Conservation (phyloP, 1,139 yeast species). For the Blastobotrys serpentis region DNA sequence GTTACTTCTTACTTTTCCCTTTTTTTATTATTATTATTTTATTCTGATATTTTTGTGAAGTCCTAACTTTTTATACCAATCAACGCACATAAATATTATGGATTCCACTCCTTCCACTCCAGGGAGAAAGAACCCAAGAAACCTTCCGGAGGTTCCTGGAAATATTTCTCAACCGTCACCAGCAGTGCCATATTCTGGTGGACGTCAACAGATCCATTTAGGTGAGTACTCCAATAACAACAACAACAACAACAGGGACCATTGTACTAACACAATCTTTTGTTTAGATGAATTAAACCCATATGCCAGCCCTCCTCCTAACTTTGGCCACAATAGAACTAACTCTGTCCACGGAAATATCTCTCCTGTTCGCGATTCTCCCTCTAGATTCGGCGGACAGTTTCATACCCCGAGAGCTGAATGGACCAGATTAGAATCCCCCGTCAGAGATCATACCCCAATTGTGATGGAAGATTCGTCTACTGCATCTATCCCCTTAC, state of each 20-base stretch:
- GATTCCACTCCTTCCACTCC: slow-evolving; percentile 9
- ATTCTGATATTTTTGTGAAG: background rate
- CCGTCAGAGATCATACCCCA: slow-evolving; percentile 30
- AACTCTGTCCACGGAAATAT: slow-evolving; percentile 7
- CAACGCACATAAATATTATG: background rate
- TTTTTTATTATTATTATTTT: background rate
- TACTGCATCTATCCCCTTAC: slow-evolving; percentile 22
- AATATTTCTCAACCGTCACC: slow-evolving; percentile 1
- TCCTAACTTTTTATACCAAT: background rate
- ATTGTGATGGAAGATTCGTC: slow-evolving; percentile 26
- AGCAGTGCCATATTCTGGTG: slow-evolving; percentile 7
- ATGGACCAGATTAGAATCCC: slow-evolving; percentile 35
- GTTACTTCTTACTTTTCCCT: background rate
- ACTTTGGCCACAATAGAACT: background rate
- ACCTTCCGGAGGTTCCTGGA: slow-evolving; percentile 7
- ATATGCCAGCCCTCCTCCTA: slow-evolving; percentile 1
- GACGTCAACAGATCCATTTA: slow-evolving; percentile 6
- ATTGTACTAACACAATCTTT: too few species aligned
- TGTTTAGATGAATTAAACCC: slow-evolving; percentile 6
- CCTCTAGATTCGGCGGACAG: slow-evolving; percentile 10
- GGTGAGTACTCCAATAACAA: background rate
- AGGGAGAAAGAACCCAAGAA: slow-evolving; percentile 6
- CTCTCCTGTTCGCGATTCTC: slow-evolving; percentile 8
- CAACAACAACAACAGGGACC: too few species aligned
- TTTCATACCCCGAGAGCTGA: slow-evolving; percentile 27